Evolutionary conservation across 129 eudicot genomes (phyloP), one percentile per base, ranked within the genome.

Genomic region (Artemisia tridentata): DNA sequence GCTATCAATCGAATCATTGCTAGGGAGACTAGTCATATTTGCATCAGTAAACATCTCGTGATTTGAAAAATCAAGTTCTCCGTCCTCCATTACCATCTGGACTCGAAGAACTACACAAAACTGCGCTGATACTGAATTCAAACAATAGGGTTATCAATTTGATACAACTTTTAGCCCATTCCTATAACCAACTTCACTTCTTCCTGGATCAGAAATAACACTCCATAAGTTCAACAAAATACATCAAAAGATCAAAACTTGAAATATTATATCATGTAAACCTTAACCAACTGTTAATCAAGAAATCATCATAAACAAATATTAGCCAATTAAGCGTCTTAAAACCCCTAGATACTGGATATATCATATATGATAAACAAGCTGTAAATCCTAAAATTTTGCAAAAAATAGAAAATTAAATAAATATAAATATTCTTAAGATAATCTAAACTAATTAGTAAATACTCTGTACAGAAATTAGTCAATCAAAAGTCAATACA

Each of bases 1-100:
- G 34, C 82, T 81, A 66, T 83, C 90, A 72, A 88, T 82, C 9
- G 97, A 93, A 56, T 89, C 82, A 55, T 84, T 86, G 75, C 76
- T 84, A 12, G 85, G 92, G 16, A 88, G 62, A 50, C 86, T 91
- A 25, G 83, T 81, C 3, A 75, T 31, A 63, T 23, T 23, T 1
- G 85, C 50, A 71, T 85, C 75, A 15, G 84, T 55, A 23, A 84
- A 69, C 83, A 92, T 68, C 77, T 89, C 92, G 8, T 92, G 89
- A 56, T 73, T 90, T 7, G 97, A 82, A 71, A 90, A 86, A 29
- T 88, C 99, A 49, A 95, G 89, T 69, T 95, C 99, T 71, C 97
- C 89, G 72, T 88, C 90, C 23, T 88, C 99, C 97, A 95, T 86
- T 54, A 38, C 70, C 72, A 16, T 56, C 34, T 47, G 1, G 49